These are phyloP conservation scores for Euphorbia peplus DNA, from an alignment of 345 rosid genomes.

Conservation along the genomic window DNA sequence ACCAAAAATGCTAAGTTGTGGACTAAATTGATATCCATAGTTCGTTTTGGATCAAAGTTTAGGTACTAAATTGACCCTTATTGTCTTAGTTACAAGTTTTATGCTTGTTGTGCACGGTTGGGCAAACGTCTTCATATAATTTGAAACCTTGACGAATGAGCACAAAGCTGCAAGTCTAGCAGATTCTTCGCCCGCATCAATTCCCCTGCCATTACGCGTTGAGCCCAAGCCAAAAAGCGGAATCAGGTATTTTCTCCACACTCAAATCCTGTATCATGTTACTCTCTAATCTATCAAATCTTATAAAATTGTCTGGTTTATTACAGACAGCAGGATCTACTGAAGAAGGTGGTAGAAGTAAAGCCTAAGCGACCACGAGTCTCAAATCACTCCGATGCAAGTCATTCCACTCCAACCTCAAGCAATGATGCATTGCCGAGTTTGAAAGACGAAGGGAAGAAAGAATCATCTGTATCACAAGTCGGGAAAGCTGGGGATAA, in stretches of 20 bases:
- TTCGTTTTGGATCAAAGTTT: too few relatives aligned
- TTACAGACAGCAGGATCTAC: slow-evolving; percentile 79
- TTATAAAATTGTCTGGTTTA: background rate
- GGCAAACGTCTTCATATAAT: background rate
- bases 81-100: background rate
- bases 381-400: slow-evolving; percentile 32
- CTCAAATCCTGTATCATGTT: background rate
- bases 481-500: slow-evolving; percentile 26
- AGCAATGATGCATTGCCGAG: slow-evolving; percentile 27
- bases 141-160: slow-evolving; percentile 46
- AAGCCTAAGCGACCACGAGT: slow-evolving; percentile 66
- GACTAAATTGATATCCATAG: too few relatives aligned
- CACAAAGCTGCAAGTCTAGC: slow-evolving; percentile 92
- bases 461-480: slow-evolving; percentile 19
- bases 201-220: slow-evolving; percentile 83
- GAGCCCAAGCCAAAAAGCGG: slow-evolving; percentile 97
- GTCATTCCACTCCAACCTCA: slow-evolving; percentile 26
- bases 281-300: background rate
- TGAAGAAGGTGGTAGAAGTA: slow-evolving; percentile 83
- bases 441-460: slow-evolving; percentile 25
- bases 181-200: slow-evolving; percentile 78
- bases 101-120: background rate
- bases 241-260: slow-evolving; percentile 49
- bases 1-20: too few relatives aligned
- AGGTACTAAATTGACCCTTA: too few relatives aligned